phyloP scores from a whole-genome alignment of 371 early-diverging fungal species.

The Haplosporangium sp. region DNA sequence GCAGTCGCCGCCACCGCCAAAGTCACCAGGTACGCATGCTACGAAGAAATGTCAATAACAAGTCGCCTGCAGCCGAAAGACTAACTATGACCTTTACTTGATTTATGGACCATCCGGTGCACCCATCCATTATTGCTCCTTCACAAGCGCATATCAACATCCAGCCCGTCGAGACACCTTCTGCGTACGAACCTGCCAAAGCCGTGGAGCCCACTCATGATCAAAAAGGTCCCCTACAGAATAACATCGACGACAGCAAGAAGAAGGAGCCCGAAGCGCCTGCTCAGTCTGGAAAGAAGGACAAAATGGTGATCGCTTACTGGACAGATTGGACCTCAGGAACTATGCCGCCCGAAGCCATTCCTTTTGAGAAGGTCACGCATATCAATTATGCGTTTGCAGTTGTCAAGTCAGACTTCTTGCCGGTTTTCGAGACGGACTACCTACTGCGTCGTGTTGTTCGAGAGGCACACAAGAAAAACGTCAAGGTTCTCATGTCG shows the following conservation, averaged over 20 bases:
- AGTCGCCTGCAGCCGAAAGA: no score
- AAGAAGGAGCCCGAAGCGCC: neutral
- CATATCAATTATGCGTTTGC: constrained; percentile 58
- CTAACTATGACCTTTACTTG: no score
- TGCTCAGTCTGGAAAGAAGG: neutral
- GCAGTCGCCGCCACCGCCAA: no score
- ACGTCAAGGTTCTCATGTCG: constrained; percentile 70
- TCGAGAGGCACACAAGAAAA: constrained; percentile 24
- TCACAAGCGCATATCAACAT: no score
- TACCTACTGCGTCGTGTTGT: constrained; percentile 36
- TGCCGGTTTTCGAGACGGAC: constrained; percentile 43
- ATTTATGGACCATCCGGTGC: no score
- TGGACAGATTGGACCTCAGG: constrained; percentile 52
- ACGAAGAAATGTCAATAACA: no score
- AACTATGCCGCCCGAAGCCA: constrained; percentile 43
- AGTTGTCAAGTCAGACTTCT: constrained; percentile 30
- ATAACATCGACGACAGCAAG: neutral
- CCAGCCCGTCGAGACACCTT: no score
- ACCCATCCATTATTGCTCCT: no score
- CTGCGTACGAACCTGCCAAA: no score
- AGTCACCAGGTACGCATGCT: no score
- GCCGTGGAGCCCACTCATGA: no score
- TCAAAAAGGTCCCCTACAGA: neutral
- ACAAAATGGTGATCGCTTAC: constrained; percentile 52
- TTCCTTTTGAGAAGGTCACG: constrained; percentile 54